Conservation (phyloP, 1,284 basidiomycete species). For the Ceratobasidium sp. region DNA sequence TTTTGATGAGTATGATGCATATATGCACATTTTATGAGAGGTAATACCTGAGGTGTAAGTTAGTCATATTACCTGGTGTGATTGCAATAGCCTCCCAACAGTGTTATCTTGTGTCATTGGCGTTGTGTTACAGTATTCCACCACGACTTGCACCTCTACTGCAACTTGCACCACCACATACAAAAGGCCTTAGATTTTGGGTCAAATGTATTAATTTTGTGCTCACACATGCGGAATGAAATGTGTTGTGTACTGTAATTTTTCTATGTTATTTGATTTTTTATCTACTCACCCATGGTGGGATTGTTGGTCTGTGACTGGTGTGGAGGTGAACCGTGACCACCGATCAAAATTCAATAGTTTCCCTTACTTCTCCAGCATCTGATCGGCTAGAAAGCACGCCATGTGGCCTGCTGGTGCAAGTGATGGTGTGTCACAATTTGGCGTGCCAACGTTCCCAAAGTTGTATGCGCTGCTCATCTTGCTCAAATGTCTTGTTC, state of each 20-base stretch:
- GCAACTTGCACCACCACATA: background rate
- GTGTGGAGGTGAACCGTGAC: background rate
- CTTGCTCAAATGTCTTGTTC: background rate
- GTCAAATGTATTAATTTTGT: background rate
- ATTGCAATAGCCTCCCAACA: too few relatives aligned
- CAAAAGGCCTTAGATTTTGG: background rate
- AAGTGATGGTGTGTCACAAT: background rate
- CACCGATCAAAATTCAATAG: background rate
- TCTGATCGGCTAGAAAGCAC: background rate
- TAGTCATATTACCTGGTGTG: too few relatives aligned
- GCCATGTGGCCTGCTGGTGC: background rate
- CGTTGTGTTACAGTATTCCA: too few relatives aligned
- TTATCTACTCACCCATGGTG: background rate
- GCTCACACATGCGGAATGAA: background rate
- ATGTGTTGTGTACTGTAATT: background rate
- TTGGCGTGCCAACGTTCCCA: background rate
- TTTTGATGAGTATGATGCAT: too few relatives aligned
- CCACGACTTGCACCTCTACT: background rate
- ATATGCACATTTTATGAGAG: too few relatives aligned
- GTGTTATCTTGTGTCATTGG: too few relatives aligned
- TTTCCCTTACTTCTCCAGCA: background rate
- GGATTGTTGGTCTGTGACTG: background rate
- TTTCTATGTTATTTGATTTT: background rate
- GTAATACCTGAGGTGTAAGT: too few relatives aligned
- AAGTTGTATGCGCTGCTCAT: background rate